Conservation (phyloP, 1,284 basidiomycete species). For the Ceratobasidium sp. region DNA sequence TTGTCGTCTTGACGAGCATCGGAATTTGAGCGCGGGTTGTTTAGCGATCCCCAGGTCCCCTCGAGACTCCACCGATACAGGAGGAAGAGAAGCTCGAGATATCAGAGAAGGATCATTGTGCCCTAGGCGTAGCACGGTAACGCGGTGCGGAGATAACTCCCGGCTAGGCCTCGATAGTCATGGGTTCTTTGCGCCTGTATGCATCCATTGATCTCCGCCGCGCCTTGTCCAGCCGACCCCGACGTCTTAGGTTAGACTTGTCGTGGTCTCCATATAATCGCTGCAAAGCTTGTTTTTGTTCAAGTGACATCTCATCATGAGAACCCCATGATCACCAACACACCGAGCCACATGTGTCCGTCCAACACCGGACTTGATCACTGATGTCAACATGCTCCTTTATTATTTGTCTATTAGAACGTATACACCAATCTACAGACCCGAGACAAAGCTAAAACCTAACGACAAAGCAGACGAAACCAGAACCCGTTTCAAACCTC, state of each 20-base stretch:
- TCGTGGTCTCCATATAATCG: too few relatives aligned
- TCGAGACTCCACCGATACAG: too few relatives aligned
- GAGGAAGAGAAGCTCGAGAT: too few relatives aligned
- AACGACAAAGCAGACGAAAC: constrained; percentile 20
- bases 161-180: neutral
- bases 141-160: constrained; percentile 23
- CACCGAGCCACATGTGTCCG: constrained; percentile 14
- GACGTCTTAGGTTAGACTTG: constrained; percentile 21
- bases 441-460: constrained; percentile 12
- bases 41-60: too few relatives aligned
- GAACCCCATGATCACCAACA: too few relatives aligned
- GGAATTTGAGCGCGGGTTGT: too few relatives aligned
- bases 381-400: constrained; percentile 16
- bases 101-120: too few relatives aligned
- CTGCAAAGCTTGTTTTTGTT: constrained; percentile 27
- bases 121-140: too few relatives aligned
- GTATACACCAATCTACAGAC: constrained; percentile 13
- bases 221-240: neutral
- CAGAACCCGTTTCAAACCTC: neutral
- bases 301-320: neutral
- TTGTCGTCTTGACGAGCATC: too few relatives aligned
- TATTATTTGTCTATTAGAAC: constrained; percentile 25
- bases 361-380: constrained; percentile 3
- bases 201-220: constrained; percentile 18
- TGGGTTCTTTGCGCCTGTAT: constrained; percentile 9